Base-by-base conservation (phyloP, 805 yeast genomes). In the Komagataella populi region DNA sequence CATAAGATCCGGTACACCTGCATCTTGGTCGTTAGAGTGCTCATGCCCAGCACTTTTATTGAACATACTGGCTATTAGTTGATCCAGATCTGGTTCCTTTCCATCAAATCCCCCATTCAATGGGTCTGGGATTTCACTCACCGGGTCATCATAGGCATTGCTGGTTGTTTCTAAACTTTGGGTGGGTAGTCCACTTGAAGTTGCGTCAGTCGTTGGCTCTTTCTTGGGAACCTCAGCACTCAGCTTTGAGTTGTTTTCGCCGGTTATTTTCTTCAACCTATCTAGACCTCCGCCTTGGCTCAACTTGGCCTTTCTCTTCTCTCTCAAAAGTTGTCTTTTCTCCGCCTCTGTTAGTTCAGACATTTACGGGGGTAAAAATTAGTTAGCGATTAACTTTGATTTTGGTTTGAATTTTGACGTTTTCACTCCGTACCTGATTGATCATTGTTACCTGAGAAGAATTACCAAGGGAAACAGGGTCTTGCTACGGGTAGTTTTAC, bases 271-370 rank as follows among this genome's bases (percentile, higher is more conserved):
- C 55, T 74, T 77, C 58, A 83, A 63, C 54, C 88, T 67, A 18
- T 70, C 70, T 18, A 81, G 83, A 48, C 74, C 74, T 6, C 57
- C 53, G 3, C 83, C 82, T 55, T 72, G 70, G 49, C 70, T 65
- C 70, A 82, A 72, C 60, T 80, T 81, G 55, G 84, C 81, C 47
- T 77, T 81, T 60, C 88, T 72, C 60, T 84, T 73, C 59, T 83
- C 86, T 53, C 86, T 71, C 47, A 82, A 63, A 20, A 80, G 57
- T 51, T 70, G 69, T 59, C 80, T 76, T 64, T 75, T 80, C 56
- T 81, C 87, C 45, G 79, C 81, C 6, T 78, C 81, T 39, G 72
- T 64, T 24, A 76, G 30, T 43, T 65, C 71, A 49, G 73, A 63
- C 79, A 74, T 73, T 6, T 10, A 10, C 10, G 10, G 14, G 39